Conservation (phyloP, 139 green algal genomes). For the Deuterostichococcus epilithicus region DNA sequence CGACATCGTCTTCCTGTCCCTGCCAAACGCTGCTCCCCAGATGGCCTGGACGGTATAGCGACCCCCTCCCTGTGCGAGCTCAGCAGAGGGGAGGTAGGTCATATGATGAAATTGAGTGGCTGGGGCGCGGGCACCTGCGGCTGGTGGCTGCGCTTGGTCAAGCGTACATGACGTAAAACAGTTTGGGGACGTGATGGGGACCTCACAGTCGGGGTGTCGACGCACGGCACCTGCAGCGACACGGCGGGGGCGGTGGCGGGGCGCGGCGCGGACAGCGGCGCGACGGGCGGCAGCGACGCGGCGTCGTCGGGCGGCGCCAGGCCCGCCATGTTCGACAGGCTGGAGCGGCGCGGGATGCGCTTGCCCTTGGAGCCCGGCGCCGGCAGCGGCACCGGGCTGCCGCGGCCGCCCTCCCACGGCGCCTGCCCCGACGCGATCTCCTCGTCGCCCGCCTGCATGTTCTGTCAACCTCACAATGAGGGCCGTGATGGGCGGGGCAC, state of each 20-base stretch:
- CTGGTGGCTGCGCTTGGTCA: too few relatives aligned
- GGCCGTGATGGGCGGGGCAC: too few relatives aligned
- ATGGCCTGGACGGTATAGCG: too few relatives aligned
- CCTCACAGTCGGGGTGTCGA: conserved; percentile 14
- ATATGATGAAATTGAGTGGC: too few relatives aligned
- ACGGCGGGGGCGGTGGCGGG: conserved; percentile 24
- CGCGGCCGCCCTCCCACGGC: conserved; percentile 13
- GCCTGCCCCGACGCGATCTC: conserved; percentile 31
- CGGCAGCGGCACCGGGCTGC: conserved; percentile 11
- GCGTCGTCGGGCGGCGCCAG: conserved; percentile 26
- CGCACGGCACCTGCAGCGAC: conserved; percentile 11
- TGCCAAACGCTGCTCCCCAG: too few relatives aligned
- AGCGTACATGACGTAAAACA: too few relatives aligned
- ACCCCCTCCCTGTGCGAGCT: too few relatives aligned
- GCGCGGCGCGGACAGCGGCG: conserved; percentile 1
- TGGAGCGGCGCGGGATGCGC: conserved; percentile 40
- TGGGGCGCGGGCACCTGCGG: too few relatives aligned
- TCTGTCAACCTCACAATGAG: too few relatives aligned
- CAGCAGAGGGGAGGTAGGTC: too few relatives aligned
- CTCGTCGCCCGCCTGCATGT: conserved; percentile 28
- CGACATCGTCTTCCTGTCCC: too few relatives aligned
- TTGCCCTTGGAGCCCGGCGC: conserved; percentile 5
- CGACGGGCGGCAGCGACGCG: neutral
- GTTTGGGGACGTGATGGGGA: too few relatives aligned
- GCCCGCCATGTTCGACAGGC: conserved; percentile 45